phyloP scores from a whole-genome alignment of 2,329 filamentous ascomycete genomes.

The Saccharata proteae region DNA sequence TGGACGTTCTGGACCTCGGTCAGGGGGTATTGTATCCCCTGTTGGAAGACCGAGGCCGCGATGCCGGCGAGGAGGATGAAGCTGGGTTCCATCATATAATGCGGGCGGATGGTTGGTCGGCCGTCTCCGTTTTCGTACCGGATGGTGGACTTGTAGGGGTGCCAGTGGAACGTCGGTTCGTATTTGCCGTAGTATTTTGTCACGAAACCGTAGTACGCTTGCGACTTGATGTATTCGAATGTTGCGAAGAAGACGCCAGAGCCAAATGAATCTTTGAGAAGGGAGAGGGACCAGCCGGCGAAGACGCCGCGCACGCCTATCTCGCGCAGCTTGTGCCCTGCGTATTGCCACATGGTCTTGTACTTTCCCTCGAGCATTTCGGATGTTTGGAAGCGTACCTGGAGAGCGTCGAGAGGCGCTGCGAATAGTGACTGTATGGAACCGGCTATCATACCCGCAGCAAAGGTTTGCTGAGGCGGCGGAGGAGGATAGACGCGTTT shows the following conservation, averaged over 20 bases:
- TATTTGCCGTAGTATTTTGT: slow-evolving; percentile 52
- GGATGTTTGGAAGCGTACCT: slow-evolving; percentile 56
- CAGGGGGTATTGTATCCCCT: slow-evolving; percentile 58
- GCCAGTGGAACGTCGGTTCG: slow-evolving; percentile 2
- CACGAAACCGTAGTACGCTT: slow-evolving; percentile 60
- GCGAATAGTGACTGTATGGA: slow-evolving; percentile 58
- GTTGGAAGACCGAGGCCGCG: slow-evolving; percentile 55
- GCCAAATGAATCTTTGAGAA: slow-evolving; percentile 58
- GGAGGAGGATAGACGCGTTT: slow-evolving; percentile 62
- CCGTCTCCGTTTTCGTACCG: slow-evolving; percentile 13
- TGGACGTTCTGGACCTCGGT: slow-evolving; percentile 60
- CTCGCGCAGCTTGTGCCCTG: slow-evolving; percentile 52
- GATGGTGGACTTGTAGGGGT: slow-evolving; percentile 11
- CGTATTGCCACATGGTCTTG: slow-evolving; percentile 62
- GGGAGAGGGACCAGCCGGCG: slow-evolving; percentile 57
- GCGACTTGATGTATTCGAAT: slow-evolving; percentile 66
- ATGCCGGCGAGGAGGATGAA: slow-evolving; percentile 60
- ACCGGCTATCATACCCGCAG: slow-evolving; percentile 58
- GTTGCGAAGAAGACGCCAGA: slow-evolving; percentile 61
- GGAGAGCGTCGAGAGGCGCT: slow-evolving; percentile 63
- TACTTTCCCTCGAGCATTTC: slow-evolving; percentile 49
- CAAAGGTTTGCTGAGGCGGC: slow-evolving; percentile 49
- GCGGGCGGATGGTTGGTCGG: slow-evolving; percentile 50
- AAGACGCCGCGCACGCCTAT: slow-evolving; percentile 63
- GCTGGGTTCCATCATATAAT: slow-evolving; percentile 62